Conservation (phyloP, 225 moss, liverwort and hornwort genomes). For the Pseudoscleropodium purum region DNA sequence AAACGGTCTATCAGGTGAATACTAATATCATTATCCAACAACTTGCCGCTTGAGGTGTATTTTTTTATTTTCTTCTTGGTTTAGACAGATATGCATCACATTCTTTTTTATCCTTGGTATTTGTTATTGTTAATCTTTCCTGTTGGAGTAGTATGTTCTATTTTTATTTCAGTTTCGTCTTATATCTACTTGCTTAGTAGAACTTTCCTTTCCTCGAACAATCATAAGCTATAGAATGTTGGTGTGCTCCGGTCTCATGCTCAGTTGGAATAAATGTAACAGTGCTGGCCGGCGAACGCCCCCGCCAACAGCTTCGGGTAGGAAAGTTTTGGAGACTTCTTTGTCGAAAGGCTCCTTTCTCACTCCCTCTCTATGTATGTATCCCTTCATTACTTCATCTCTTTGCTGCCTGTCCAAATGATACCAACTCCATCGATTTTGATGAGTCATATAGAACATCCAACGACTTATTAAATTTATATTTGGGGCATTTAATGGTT, state of each 20-base stretch:
- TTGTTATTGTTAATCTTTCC: background rate
- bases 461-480: background rate
- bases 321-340: slow-evolving; percentile 37
- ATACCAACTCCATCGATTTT: background rate
- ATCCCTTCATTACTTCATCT: background rate
- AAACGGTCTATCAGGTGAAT: slow-evolving; percentile 38
- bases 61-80: background rate
- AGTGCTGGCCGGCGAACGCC: slow-evolving; percentile 46
- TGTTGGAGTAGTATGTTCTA: background rate
- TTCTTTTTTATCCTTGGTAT: background rate
- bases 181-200: background rate
- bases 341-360: slow-evolving; percentile 55
- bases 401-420: background rate
- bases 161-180: background rate
- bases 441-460: background rate
- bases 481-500: background rate
- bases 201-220: background rate
- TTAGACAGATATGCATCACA: background rate
- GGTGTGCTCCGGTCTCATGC: background rate
- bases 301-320: slow-evolving; percentile 34
- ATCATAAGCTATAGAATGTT: background rate
- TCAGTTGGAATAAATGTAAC: background rate
- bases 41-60: background rate
- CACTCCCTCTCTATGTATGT: slow-evolving; percentile 35
- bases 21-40: background rate